Percentiles rank a stretch among this genome's conserved stretches.
Conservation (phyloP, 768 basidiomycete genomes). For the Paxillus ammoniavirescens region DNA sequence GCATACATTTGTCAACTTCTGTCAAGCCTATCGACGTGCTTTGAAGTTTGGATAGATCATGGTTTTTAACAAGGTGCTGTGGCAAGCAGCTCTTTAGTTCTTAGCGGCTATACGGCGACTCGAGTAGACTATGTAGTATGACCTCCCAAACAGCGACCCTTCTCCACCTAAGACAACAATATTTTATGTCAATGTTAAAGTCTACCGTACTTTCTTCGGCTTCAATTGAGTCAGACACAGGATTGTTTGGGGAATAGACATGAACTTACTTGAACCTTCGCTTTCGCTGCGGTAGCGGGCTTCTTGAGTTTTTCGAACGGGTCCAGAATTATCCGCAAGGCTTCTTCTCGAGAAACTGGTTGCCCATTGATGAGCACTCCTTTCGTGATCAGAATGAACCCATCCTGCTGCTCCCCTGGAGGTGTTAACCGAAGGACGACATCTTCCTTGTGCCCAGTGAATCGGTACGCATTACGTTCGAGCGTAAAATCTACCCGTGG, state of each 20-base stretch:
- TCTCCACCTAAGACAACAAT: background rate
- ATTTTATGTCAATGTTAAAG: background rate
- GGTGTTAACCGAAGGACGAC: conserved; percentile 18
- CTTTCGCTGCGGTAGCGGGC: conserved; percentile 6
- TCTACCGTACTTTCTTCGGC: conserved; percentile 15
- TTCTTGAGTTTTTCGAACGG: conserved; percentile 10
- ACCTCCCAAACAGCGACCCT: background rate
- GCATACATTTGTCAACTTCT: too few species aligned
- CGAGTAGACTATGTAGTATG: too few species aligned
- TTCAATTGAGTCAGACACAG: conserved; percentile 8
- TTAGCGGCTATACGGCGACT: too few species aligned
- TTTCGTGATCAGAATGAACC: conserved; percentile 20
- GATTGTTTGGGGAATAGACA: background rate
- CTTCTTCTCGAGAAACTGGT: conserved; percentile 15
- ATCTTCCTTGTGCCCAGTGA: conserved; percentile 18
- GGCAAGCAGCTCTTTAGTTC: too few species aligned
- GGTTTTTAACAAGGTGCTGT: too few species aligned
- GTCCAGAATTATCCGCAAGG: conserved; percentile 21
- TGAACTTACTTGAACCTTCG: conserved; percentile 17
- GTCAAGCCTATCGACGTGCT: too few species aligned
- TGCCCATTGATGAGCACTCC: conserved; percentile 27
- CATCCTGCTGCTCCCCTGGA: conserved; percentile 13
- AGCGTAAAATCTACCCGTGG: conserved; percentile 22
- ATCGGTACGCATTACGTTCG: conserved; percentile 22
- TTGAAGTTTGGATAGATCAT: too few species aligned